A percentile compares a stretch with the other conserved stretches of the same genome.
Conservation (phyloP, 306 rosid species). For the Erythrophleum fordii region DNA sequence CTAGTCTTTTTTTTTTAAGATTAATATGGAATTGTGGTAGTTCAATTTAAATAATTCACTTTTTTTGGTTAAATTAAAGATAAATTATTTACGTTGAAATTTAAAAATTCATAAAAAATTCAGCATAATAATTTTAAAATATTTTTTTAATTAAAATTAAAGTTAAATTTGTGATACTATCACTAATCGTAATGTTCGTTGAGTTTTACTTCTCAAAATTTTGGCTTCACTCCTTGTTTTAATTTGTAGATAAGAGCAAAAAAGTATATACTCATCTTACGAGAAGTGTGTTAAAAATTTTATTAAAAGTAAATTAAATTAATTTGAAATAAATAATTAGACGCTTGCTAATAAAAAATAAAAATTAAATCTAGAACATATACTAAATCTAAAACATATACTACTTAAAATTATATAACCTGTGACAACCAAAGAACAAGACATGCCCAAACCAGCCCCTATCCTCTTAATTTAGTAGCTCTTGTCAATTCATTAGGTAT, state of each 20-base stretch:
- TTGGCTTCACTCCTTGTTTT: no score
- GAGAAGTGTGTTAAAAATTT: not conserved
- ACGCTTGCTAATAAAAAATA: not conserved
- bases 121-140: no score
- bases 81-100: no score
- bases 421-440: not conserved
- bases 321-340: not conserved
- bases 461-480: not conserved
- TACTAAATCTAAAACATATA: not conserved
- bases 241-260: not conserved
- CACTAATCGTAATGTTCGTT: no score
- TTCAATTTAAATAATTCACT: no score
- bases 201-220: no score
- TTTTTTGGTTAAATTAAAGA: no score
- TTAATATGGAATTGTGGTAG: no score
- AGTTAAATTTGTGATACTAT: no score
- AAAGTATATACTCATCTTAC: not conserved
- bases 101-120: no score
- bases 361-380: not conserved
- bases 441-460: not conserved
- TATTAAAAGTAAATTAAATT: not conserved
- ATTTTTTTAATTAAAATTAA: no score
- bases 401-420: not conserved
- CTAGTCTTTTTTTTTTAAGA: no score
- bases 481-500: not conserved